A percentile compares a stretch with the other conserved stretches of the same genome.
phyloP scores from a whole-genome alignment of 169 alveolate genomes.

The Cryptosporidium ubiquitum region DNA sequence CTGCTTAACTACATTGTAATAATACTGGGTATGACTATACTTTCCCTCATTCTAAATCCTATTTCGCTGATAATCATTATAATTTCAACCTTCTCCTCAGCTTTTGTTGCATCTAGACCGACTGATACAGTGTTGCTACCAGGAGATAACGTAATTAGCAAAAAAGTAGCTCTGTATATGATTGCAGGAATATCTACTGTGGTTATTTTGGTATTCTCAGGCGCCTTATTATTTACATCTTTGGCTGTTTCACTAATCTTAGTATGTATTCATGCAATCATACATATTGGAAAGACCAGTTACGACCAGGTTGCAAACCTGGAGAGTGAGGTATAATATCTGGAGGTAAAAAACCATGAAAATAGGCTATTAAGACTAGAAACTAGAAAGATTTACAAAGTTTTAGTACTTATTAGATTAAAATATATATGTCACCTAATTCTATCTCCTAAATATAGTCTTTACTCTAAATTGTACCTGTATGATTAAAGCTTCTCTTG shows the following conservation, averaged over 20 bases:
- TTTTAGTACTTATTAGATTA: slow-evolving; percentile 12
- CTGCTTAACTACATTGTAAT: slow-evolving; percentile 56
- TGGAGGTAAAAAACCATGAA: neutral
- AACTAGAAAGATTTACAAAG: neutral
- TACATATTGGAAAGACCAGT: slow-evolving; percentile 43
- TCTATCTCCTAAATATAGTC: neutral
- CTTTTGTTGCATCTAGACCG: slow-evolving; percentile 66
- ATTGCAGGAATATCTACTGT: slow-evolving; percentile 31
- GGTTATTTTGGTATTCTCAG: slow-evolving; percentile 42
- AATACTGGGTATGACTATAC: slow-evolving; percentile 53
- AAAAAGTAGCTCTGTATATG: slow-evolving; percentile 30
- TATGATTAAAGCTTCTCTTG: slow-evolving; percentile 87
- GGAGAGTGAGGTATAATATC: slow-evolving; percentile 33
- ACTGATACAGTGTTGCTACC: slow-evolving; percentile 25
- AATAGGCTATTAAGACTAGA: neutral
- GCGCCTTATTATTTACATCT: slow-evolving; percentile 39
- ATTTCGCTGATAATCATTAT: slow-evolving; percentile 50
- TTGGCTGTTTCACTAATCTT: slow-evolving; percentile 39
- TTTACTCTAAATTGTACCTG: neutral
- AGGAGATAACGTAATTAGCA: slow-evolving; percentile 56
- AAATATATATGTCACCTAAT: neutral
- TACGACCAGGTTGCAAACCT: slow-evolving; percentile 66
- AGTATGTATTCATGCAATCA: slow-evolving; percentile 60
- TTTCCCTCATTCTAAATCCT: slow-evolving; percentile 49
- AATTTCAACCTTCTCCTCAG: slow-evolving; percentile 29